Percentiles rank a stretch among this genome's conserved stretches.
phyloP scores from a whole-genome alignment of 768 basidiomycete species.

The Hericium rajendrae region DNA sequence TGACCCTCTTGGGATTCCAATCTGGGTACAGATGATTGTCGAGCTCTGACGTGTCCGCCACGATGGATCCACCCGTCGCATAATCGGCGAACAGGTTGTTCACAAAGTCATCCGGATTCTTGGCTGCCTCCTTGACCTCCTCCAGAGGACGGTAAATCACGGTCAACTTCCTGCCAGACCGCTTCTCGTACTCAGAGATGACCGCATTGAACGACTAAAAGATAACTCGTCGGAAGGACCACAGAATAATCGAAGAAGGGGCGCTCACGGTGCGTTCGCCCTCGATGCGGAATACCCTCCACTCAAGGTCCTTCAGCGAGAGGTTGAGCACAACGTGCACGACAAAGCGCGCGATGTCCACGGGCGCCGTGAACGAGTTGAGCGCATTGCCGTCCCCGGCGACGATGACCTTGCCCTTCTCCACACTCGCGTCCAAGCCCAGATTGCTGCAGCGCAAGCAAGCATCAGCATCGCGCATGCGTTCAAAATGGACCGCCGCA shows the following conservation, averaged over 20 bases:
- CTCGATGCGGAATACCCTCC: constrained; percentile 4
- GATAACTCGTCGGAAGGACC: background rate
- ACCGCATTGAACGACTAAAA: constrained; percentile 12
- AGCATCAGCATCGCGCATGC: too few relatives aligned
- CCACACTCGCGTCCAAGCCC: constrained; percentile 4
- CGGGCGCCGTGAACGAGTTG: constrained; percentile 10
- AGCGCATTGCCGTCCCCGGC: constrained; percentile 8
- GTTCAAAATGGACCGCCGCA: too few relatives aligned
- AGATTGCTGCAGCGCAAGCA: background rate
- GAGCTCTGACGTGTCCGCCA: background rate
- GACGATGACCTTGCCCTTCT: constrained; percentile 9
- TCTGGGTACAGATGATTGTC: background rate
- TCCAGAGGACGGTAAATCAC: constrained; percentile 8
- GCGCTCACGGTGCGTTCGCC: background rate
- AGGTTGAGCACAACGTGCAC: constrained; percentile 11
- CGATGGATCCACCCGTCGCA: background rate
- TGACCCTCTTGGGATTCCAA: background rate
- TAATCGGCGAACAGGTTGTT: background rate
- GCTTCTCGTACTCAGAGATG: constrained; percentile 9
- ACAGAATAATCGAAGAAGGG: background rate
- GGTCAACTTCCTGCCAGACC: constrained; percentile 11
- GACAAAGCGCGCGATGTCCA: constrained; percentile 16
- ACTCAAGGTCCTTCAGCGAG: constrained; percentile 4
- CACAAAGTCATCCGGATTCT: constrained; percentile 4
- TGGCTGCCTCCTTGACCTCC: constrained; percentile 6